phyloP scores from a whole-genome alignment of 306 rosid species.

The Quillaja saponaria region DNA sequence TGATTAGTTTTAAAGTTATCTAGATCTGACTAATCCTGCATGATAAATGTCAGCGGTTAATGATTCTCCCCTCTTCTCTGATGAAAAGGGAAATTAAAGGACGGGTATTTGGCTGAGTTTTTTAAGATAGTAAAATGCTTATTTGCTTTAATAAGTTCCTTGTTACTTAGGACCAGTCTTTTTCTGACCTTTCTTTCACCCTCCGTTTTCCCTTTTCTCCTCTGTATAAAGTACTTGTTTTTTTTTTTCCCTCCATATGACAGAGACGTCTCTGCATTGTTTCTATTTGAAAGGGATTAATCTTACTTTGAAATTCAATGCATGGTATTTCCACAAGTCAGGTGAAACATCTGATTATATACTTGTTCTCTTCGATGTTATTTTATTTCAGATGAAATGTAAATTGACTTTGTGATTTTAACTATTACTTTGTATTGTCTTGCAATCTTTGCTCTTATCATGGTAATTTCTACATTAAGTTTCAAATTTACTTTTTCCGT shows the following conservation, averaged over 20 bases:
- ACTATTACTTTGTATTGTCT: neutral
- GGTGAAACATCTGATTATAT: slow-evolving; percentile 1
- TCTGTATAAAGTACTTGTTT: slow-evolving; percentile 40
- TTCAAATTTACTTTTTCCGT: slow-evolving; percentile 28
- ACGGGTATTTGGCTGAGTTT: slow-evolving; percentile 1
- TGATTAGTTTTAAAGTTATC: neutral
- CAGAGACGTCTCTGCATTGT: slow-evolving; percentile 35
- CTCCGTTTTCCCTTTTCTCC: slow-evolving; percentile 27
- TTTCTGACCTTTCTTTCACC: slow-evolving; percentile 39
- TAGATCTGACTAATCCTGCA: slow-evolving; percentile 39
- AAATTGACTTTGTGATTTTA: slow-evolving; percentile 2
- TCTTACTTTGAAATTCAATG: neutral
- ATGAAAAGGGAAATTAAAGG: slow-evolving; percentile 25
- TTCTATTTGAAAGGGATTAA: neutral
- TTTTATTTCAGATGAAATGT: slow-evolving; percentile 1
- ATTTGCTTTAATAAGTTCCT: slow-evolving; percentile 36
- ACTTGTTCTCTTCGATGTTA: slow-evolving; percentile 6
- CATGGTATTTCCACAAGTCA: neutral
- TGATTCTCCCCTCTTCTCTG: slow-evolving; percentile 30
- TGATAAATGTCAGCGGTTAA: slow-evolving; percentile 31
- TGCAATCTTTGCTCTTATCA: neutral
- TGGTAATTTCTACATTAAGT: slow-evolving; percentile 15
- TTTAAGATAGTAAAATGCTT: slow-evolving; percentile 25
- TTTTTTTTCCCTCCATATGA: slow-evolving; percentile 33
- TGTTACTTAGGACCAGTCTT: slow-evolving; percentile 43